Percentiles rank a stretch among this genome's conserved stretches.
phyloP scores from a whole-genome alignment of 768 basidiomycete genomes.

The Agaricus blazei region DNA sequence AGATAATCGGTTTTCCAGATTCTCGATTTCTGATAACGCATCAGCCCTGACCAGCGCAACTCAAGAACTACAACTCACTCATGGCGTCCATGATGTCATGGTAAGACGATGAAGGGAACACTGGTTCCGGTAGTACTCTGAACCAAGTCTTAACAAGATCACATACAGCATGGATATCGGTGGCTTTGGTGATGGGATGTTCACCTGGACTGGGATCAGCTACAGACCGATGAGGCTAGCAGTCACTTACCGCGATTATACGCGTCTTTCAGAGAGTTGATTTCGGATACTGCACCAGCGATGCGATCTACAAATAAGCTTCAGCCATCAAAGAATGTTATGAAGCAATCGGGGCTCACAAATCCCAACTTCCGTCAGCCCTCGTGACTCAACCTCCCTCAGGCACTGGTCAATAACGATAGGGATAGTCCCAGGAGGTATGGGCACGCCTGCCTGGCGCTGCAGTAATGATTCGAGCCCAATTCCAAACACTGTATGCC shows the following conservation, averaged over 20 bases:
- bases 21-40: conserved; percentile 51
- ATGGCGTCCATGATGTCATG: conserved; percentile 65
- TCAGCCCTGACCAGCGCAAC: conserved; percentile 4
- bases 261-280: conserved; percentile 64
- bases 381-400: conserved; percentile 66
- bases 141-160: conserved; percentile 87
- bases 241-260: conserved; percentile 58
- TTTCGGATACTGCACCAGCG: conserved; percentile 68
- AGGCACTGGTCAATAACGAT: conserved; percentile 62
- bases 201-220: conserved; percentile 27
- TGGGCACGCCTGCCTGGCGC: conserved; percentile 51
- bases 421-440: conserved; percentile 58
- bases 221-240: background rate
- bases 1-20: conserved; percentile 60
- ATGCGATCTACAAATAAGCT: conserved; percentile 58
- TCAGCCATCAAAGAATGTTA: background rate
- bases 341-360: conserved; percentile 43
- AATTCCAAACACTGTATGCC: conserved; percentile 62
- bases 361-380: conserved; percentile 77
- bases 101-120: conserved; percentile 70
- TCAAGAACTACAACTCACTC: conserved; percentile 37
- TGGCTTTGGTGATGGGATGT: conserved; percentile 49
- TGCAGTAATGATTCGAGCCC: conserved; percentile 64
- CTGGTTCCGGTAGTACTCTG: conserved; percentile 72
- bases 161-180: conserved; percentile 80